These are phyloP conservation scores for Aaosphaeria pasadenensis DNA, from an alignment of 2,329 filamentous ascomycete genomes.

Conservation along the genomic window DNA sequence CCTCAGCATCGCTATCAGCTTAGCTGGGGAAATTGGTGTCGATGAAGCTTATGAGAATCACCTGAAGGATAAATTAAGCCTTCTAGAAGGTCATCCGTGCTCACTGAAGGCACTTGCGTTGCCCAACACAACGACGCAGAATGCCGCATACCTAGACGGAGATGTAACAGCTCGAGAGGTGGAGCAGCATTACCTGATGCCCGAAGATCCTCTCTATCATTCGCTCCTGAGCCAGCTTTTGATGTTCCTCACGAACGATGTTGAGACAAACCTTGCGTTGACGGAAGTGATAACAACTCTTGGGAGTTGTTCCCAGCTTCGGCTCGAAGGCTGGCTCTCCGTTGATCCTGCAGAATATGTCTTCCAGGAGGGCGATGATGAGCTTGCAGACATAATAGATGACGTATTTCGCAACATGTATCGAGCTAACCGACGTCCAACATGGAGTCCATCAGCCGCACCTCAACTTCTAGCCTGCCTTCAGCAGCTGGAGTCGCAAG, in stretches of 20 bases:
- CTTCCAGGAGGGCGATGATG: conserved; percentile 23
- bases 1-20: conserved; percentile 63
- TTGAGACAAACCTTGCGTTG: conserved; percentile 85
- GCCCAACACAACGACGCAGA: conserved; percentile 57
- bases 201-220: conserved; percentile 58
- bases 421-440: conserved; percentile 34
- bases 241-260: conserved; percentile 82
- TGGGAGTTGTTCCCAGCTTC: conserved; percentile 79
- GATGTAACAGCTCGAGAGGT: conserved; percentile 57
- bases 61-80: conserved; percentile 66
- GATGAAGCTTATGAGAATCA: conserved; percentile 71
- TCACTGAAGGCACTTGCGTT: conserved; percentile 67
- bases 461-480: conserved; percentile 44
- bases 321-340: conserved; percentile 86
- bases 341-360: conserved; percentile 58
- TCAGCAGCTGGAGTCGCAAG: conserved; percentile 40
- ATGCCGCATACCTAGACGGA: conserved; percentile 45
- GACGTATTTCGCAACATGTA: conserved; percentile 31
- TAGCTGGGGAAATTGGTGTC: conserved; percentile 68
- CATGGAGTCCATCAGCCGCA: conserved; percentile 32
- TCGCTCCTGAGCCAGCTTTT: conserved; percentile 61
- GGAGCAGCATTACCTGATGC: conserved; percentile 58
- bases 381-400: conserved; percentile 21
- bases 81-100: conserved; percentile 71
- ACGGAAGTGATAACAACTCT: conserved; percentile 82